phyloP scores from a whole-genome alignment of 176 grass and related monocot genomes.

The Oryza punctata region DNA sequence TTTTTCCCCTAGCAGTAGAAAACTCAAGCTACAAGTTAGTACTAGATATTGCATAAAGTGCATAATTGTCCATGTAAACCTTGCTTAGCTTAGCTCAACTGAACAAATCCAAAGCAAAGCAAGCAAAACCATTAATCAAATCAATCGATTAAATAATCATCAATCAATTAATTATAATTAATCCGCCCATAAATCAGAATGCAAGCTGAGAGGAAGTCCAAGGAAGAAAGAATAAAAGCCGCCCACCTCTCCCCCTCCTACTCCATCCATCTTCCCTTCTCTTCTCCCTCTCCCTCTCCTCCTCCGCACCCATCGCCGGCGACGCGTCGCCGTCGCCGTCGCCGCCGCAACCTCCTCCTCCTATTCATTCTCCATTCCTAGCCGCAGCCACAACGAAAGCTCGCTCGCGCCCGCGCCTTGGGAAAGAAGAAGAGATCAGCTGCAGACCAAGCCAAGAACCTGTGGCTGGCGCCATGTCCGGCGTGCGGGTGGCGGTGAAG shows the following conservation, averaged over 20 bases:
- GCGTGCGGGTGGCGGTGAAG: slow-evolving; percentile 7
- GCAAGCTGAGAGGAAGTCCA: slow-evolving; percentile 12
- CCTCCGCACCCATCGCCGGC: background rate
- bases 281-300: background rate
- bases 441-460: background rate
- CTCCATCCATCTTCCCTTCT: slow-evolving; percentile 44
- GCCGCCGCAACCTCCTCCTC: background rate
- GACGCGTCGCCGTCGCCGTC: background rate
- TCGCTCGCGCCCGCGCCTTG: background rate
- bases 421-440: background rate
- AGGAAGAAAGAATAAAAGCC: slow-evolving; percentile 11
- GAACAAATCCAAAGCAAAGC: background rate
- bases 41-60: background rate
- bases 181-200: background rate
- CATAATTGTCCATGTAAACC: background rate
- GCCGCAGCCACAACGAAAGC: background rate
- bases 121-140: background rate
- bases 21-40: background rate
- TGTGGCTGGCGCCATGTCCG: slow-evolving; percentile 27
- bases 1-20: background rate
- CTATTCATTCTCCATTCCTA: slow-evolving; percentile 35
- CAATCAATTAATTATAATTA: background rate
- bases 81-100: background rate
- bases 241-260: slow-evolving; percentile 31
- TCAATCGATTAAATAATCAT: too few relatives aligned